Evolutionary conservation across 2,329 filamentous ascomycete species (phyloP).

Genomic region (Cytospora leucostoma): DNA sequence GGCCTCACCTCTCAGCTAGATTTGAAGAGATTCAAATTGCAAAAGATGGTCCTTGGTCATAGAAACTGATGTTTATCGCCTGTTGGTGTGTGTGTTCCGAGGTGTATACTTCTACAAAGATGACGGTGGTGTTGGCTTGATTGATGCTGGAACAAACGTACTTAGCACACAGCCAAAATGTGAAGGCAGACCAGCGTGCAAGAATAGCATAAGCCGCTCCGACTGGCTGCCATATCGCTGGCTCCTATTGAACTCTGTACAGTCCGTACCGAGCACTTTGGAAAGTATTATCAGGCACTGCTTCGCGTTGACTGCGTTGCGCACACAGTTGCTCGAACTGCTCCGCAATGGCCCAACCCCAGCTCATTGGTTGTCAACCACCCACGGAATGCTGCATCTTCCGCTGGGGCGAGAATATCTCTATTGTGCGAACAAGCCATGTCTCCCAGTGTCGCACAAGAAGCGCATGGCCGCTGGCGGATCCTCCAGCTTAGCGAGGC

Average conservation of each 20-base stretch:
- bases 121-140: background rate
- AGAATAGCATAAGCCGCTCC: background rate
- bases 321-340: background rate
- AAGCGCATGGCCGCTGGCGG: background rate
- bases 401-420: constrained; percentile 5
- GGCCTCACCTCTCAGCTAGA: background rate
- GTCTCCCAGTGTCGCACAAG: background rate
- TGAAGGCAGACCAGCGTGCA: background rate
- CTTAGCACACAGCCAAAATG: background rate
- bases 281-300: background rate
- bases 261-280: background rate
- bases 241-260: too few species aligned
- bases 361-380: background rate
- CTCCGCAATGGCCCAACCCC: background rate
- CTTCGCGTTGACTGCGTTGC: background rate
- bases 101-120: background rate
- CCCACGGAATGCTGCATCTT: constrained; percentile 9
- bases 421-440: constrained; percentile 16
- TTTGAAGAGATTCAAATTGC: background rate
- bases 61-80: background rate
- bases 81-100: background rate
- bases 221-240: background rate
- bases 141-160: background rate
- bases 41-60: background rate
- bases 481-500: background rate